Evolutionary conservation across 257 asterid species (phyloP), one percentile per base, ranked within the genome.

Genomic region (Haberlea rhodopensis): DNA sequence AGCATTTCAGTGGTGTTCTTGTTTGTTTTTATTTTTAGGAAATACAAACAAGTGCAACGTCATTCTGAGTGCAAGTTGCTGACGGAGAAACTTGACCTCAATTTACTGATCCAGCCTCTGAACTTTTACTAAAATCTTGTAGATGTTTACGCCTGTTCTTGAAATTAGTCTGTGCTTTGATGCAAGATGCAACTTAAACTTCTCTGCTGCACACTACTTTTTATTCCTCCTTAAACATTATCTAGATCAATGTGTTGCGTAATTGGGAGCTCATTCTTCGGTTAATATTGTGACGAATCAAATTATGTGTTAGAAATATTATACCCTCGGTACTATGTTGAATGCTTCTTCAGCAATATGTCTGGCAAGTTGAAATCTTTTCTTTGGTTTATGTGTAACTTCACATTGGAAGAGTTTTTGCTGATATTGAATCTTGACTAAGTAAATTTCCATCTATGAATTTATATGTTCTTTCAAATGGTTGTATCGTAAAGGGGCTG

Each of bases 401-500:
- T 45, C 22, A 13, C 53, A 54, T 28, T 40, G 63, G 18, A 27
- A 28, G 25, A 46, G 27, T 45, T 73, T 54, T 19, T 52, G 18
- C 54, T 20, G 31, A 53, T 29, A 26, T 48, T 63, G 19, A 16
- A 10, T 58, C 22, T 69, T 51, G 57, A 24, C 53, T 69, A 31
- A 28, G 27, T 26, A 23, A 1, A n/a, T 57, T 24, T 29, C 26
- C 54, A 45, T 32, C 26, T 48, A 1, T 58, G 18, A 22, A 46
- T 3, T 22, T 68, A 32, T 18, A 13, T 8, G 29, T 24, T 53
- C 13, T 75, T 40, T 45, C 22, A 28, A 22, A 45, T 62, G 53
- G 24, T 40, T 45, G 62, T 53, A 37, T 13, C 24, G 57, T 19
- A 66, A 53, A 59, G 56, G 66, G 61, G 61, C 72, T 77, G 52